phyloP scores from a whole-genome alignment of 495 filamentous ascomycete species.

The Thozetella sp. region DNA sequence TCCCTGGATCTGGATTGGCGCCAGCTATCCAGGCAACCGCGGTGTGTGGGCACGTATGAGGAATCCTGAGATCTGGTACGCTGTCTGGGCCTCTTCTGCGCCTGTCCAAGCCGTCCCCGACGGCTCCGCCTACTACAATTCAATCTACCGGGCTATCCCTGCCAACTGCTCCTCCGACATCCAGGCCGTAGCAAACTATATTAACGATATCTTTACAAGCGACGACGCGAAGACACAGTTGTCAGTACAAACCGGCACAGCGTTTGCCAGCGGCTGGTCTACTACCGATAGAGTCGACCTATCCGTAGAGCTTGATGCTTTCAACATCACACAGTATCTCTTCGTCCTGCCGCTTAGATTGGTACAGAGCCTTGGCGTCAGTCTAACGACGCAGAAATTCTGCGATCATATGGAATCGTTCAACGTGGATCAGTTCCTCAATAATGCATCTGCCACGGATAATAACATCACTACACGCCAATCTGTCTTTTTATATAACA shows the following conservation, averaged over 20 bases:
- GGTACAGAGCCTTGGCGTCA: not conserved
- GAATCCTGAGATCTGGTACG: constrained; percentile 12
- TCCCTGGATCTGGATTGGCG: constrained; percentile 14
- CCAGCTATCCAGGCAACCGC: constrained; percentile 12
- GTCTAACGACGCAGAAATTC: not conserved
- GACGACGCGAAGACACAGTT: not conserved
- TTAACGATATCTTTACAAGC: not conserved
- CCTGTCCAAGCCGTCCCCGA: constrained; percentile 5
- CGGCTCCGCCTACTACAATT: constrained; percentile 6
- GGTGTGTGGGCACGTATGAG: constrained; percentile 1
- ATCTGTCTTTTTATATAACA: not conserved
- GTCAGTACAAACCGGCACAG: not conserved
- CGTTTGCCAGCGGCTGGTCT: no score
- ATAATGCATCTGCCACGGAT: not conserved
- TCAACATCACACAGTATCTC: not conserved
- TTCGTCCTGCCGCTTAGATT: not conserved
- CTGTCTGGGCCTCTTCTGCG: constrained; percentile 10
- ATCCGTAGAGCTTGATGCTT: no score
- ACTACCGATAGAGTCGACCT: not conserved
- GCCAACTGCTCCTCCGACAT: constrained; percentile 14
- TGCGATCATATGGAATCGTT: not conserved
- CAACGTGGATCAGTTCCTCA: not conserved
- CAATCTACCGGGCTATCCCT: constrained; percentile 3
- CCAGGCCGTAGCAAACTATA: constrained; percentile 3
- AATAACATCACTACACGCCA: not conserved